phyloP scores from a whole-genome alignment of 2,329 filamentous ascomycete genomes.

The Claviceps purpurea region DNA sequence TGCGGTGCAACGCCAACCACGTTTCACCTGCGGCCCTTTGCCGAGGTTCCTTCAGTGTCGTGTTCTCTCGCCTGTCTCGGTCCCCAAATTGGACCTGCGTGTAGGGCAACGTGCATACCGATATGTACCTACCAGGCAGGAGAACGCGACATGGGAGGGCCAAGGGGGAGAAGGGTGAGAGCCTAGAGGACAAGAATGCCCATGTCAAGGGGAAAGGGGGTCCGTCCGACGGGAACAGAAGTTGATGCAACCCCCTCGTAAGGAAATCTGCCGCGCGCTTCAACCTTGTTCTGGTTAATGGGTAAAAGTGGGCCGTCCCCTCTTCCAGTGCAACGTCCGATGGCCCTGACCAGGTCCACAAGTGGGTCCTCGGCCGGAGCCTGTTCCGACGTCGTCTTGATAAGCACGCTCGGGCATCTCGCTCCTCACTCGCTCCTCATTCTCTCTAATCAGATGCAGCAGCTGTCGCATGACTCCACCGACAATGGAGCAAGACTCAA shows the following conservation, averaged over 20 bases:
- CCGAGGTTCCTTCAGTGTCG: background rate
- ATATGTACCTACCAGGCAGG: background rate
- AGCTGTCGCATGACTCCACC: no score
- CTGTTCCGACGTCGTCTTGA: no score
- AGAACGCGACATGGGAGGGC: background rate
- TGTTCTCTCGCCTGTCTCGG: background rate
- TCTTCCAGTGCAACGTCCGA: background rate
- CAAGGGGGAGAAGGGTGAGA: background rate
- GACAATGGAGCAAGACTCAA: no score
- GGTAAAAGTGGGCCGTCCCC: background rate
- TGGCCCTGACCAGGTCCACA: background rate
- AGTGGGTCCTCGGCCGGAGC: no score
- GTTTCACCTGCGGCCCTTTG: slow-evolving; percentile 3
- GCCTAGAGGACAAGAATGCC: background rate
- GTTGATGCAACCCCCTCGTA: no score
- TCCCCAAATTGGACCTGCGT: background rate
- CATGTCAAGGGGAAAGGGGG: no score
- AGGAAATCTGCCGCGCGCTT: slow-evolving; percentile 4
- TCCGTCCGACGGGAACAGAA: no score
- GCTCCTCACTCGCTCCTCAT: no score
- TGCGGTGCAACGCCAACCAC: slow-evolving; percentile 9
- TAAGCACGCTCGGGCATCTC: no score
- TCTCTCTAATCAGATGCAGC: no score
- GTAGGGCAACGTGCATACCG: background rate
- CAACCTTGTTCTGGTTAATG: background rate